Percentiles rank a stretch among this genome's conserved stretches.
phyloP scores from a whole-genome alignment of 352 stramenopile species.

The Pythium dissimile region DNA sequence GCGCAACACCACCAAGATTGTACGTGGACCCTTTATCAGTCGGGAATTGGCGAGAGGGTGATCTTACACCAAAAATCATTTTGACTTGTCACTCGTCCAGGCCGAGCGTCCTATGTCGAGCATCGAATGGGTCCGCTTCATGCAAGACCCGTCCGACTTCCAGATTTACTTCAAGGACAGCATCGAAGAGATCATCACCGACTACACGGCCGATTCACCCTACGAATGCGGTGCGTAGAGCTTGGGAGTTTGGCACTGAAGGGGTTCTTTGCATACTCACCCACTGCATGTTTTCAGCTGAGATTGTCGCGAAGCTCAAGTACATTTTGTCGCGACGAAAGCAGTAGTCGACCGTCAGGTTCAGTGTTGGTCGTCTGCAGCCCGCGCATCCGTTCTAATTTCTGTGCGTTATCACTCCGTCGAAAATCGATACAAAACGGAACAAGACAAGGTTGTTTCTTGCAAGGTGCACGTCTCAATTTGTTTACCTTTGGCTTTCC shows the following conservation, averaged over 20 bases:
- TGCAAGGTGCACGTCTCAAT: conserved; percentile 82
- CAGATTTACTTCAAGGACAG: conserved; percentile 89
- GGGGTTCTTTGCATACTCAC: not conserved
- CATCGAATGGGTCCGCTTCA: conserved; percentile 85
- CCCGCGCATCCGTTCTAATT: too few relatives aligned
- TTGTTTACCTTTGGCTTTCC: conserved; percentile 29
- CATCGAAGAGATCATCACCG: conserved; percentile 86
- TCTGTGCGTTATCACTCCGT: not conserved
- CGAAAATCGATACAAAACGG: not conserved
- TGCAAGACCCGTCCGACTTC: conserved; percentile 81
- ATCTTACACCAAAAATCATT: too few relatives aligned
- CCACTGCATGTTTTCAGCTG: conserved; percentile 31
- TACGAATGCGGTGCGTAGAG: conserved; percentile 80
- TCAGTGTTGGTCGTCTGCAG: too few relatives aligned
- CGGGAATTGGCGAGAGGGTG: too few relatives aligned
- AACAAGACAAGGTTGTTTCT: conserved; percentile 3
- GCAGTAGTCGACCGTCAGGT: too few relatives aligned
- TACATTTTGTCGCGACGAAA: conserved; percentile 85
- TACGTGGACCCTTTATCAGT: conserved; percentile 40
- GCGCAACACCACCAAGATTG: conserved; percentile 85
- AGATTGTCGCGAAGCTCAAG: conserved; percentile 89
- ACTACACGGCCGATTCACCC: conserved; percentile 87
- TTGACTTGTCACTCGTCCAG: conserved; percentile 22
- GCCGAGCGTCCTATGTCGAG: conserved; percentile 83
- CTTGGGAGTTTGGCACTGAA: not conserved